Conservation (phyloP, 805 yeast genomes). For the Suhomyces kilbournensis region DNA sequence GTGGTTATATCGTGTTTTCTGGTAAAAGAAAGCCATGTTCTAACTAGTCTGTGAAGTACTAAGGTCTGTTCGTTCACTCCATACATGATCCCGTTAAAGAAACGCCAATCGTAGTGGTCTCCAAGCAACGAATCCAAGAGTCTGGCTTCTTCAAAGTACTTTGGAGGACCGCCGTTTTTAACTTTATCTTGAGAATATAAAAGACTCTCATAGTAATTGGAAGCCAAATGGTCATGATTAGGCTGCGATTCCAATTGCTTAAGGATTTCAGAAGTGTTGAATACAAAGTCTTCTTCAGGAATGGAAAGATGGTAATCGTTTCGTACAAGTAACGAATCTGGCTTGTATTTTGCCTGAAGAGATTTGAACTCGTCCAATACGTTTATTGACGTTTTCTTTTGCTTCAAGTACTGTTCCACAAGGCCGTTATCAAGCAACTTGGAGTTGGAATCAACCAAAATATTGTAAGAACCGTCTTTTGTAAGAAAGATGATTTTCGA, state of each 20-base stretch:
- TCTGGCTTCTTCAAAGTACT: conserved; percentile 40
- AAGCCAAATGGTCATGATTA: conserved; percentile 15
- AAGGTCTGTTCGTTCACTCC: conserved; percentile 18
- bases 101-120: conserved; percentile 29
- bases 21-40: conserved; percentile 26
- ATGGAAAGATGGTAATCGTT: conserved; percentile 26
- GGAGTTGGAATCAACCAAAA: conserved; percentile 11
- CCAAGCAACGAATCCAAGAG: conserved; percentile 21
- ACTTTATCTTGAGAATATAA: conserved; percentile 26
- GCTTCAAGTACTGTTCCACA: conserved; percentile 19
- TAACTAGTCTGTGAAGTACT: conserved; percentile 19
- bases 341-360: conserved; percentile 16
- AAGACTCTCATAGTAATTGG: conserved; percentile 33
- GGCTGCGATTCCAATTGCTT: conserved; percentile 13
- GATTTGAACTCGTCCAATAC: conserved; percentile 18
- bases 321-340: conserved; percentile 22
- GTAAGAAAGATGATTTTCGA: conserved; percentile 22
- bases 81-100: conserved; percentile 19
- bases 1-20: conserved; percentile 24
- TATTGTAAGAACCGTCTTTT: conserved; percentile 31
- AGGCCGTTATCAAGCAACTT: conserved; percentile 21
- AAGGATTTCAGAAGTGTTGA: conserved; percentile 19
- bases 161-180: conserved; percentile 32
- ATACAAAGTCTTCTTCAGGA: conserved; percentile 24
- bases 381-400: conserved; percentile 11